Evolutionary conservation across 345 rosid species (phyloP).

Genomic region (Cardiospermum halicacabum): DNA sequence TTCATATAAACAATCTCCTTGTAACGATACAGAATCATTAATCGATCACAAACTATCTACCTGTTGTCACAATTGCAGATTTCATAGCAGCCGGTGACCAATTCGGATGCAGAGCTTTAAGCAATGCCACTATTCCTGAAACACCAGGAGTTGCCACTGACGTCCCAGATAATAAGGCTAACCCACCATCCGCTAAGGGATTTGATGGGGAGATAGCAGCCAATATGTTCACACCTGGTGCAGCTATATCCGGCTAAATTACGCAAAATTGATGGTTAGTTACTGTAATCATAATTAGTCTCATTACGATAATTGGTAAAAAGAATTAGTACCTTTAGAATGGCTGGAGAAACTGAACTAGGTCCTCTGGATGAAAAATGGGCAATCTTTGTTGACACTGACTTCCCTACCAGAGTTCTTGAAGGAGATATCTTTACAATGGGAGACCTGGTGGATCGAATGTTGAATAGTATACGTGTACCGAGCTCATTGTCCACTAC

Average conservation of each 20-base stretch:
- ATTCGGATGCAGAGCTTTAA: conserved; percentile 32
- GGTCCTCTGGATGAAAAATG: conserved; percentile 39
- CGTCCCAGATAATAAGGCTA: conserved; percentile 24
- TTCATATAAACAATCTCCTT: not conserved
- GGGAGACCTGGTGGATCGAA: conserved; percentile 27
- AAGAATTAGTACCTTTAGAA: conserved; percentile 12
- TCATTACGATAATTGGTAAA: not conserved
- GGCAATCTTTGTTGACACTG: conserved; percentile 33
- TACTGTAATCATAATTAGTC: not conserved
- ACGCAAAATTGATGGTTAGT: not conserved
- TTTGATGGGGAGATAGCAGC: conserved; percentile 32
- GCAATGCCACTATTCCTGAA: conserved; percentile 35
- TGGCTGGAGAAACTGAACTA: not conserved
- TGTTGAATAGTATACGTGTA: conserved; percentile 27
- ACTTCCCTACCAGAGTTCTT: conserved; percentile 26
- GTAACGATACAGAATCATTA: not conserved
- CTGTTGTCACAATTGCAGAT: conserved; percentile 49
- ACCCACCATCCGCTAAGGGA: conserved; percentile 9
- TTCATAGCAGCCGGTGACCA: conserved; percentile 45
- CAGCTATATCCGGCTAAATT: conserved; percentile 39
- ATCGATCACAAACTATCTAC: conserved; percentile 5
- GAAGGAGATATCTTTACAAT: conserved; percentile 18
- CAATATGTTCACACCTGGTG: conserved; percentile 38
- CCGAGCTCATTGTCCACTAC: conserved; percentile 33
- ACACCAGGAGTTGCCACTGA: conserved; percentile 37